These are phyloP conservation scores for Blastocystis sp. DNA, from an alignment of 352 stramenopile species.

Conservation along the genomic window DNA sequence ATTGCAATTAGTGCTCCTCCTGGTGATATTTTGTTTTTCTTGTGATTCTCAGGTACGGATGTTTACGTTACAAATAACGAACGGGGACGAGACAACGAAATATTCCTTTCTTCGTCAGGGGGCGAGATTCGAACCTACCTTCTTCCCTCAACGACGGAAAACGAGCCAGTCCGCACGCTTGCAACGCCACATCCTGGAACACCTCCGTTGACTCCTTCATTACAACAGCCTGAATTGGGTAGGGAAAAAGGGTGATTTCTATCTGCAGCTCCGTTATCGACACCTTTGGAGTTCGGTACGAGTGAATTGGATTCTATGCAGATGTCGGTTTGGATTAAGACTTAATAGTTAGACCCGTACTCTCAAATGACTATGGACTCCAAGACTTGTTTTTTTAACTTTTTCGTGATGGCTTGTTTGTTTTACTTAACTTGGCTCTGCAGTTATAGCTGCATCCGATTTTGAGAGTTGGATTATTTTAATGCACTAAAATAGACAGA, in stretches of 20 bases:
- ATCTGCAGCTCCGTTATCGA: background rate
- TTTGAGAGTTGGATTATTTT: no score
- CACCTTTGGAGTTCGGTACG: background rate
- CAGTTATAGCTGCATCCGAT: no score
- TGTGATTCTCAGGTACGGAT: background rate
- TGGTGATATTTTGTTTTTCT: background rate
- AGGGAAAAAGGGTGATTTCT: background rate
- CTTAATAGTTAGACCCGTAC: background rate
- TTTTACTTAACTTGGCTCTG: background rate
- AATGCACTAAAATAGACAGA: no score
- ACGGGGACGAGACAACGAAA: constrained; percentile 34
- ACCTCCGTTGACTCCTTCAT: background rate
- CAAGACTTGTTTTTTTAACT: constrained; percentile 51
- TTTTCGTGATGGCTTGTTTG: constrained; percentile 3
- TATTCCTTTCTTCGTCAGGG: constrained; percentile 26
- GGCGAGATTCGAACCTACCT: constrained; percentile 54
- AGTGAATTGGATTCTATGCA: background rate
- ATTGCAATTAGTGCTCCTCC: constrained; percentile 51
- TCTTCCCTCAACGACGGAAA: background rate
- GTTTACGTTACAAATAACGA: constrained; percentile 56
- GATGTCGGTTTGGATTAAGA: background rate
- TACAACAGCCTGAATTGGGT: background rate
- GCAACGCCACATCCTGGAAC: background rate
- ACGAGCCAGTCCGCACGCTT: background rate
- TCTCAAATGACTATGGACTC: constrained; percentile 16